These are phyloP conservation scores for Sclerotinia trifoliorum DNA, from an alignment of 2,329 filamentous ascomycete species.

Conservation along the genomic window DNA sequence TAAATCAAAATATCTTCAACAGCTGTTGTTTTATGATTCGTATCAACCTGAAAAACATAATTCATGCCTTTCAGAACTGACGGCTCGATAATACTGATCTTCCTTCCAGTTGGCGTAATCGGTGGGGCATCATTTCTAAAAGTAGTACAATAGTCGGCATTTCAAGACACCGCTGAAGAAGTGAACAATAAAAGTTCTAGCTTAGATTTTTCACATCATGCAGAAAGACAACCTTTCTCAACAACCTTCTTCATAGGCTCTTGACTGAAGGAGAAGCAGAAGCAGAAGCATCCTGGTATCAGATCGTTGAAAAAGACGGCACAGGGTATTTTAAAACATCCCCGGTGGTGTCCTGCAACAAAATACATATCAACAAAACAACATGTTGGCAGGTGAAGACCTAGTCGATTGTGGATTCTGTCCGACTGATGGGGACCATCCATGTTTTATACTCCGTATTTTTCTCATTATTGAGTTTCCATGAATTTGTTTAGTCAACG, in stretches of 20 bases:
- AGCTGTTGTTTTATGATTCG: conserved; percentile 19
- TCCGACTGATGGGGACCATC: background rate
- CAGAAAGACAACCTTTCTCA: background rate
- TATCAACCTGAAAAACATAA: conserved; percentile 18
- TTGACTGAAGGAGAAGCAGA: background rate
- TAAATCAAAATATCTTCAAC: conserved; percentile 12
- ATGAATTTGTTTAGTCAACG: background rate
- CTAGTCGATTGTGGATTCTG: background rate
- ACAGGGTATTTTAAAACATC: background rate
- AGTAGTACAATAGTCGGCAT: background rate
- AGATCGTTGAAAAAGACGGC: conserved; percentile 16
- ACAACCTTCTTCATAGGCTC: background rate
- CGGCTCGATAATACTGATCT: background rate
- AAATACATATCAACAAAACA: background rate
- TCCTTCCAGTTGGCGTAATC: background rate
- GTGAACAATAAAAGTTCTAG: conserved; percentile 13
- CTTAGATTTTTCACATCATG: conserved; percentile 7
- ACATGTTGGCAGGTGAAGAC: conserved; percentile 9
- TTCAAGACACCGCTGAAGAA: conserved; percentile 16
- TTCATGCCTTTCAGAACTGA: conserved; percentile 18
- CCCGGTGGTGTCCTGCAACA: background rate
- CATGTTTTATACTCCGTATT: background rate
- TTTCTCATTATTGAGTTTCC: background rate
- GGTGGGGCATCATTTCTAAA: conserved; percentile 8
- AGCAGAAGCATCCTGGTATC: conserved; percentile 14